phyloP scores from a whole-genome alignment of 345 rosid species.

The Citrus inodora region DNA sequence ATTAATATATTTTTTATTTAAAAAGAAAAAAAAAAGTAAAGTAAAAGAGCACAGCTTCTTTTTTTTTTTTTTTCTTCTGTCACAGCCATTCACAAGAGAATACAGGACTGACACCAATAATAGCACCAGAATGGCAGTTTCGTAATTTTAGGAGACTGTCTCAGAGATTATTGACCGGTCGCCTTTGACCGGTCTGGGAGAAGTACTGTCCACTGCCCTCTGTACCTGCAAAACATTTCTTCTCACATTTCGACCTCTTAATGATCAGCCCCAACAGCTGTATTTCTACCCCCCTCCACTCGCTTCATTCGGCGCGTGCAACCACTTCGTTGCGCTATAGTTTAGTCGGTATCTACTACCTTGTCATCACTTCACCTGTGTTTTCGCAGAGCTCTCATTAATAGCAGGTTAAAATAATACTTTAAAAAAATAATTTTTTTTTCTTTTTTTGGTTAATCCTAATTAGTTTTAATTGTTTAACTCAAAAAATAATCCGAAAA shows the following conservation, averaged over 20 bases:
- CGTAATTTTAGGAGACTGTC: slow-evolving; percentile 15
- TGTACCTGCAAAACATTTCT: slow-evolving; percentile 2
- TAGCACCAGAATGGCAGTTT: slow-evolving; percentile 27
- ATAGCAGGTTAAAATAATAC: too few relatives aligned
- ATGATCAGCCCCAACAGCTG: slow-evolving; percentile 17
- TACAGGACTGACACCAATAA: slow-evolving; percentile 20
- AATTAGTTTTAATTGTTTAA: too few relatives aligned
- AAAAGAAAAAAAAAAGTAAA: too few relatives aligned
- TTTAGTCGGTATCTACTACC: background rate
- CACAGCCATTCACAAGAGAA: slow-evolving; percentile 4
- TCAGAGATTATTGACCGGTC: slow-evolving; percentile 48
- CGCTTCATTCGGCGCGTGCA: background rate
- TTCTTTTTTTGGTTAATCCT: too few relatives aligned
- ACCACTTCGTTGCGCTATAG: background rate
- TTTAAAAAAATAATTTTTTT: too few relatives aligned
- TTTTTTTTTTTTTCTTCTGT: background rate
- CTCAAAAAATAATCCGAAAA: too few relatives aligned
- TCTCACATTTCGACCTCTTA: slow-evolving; percentile 23
- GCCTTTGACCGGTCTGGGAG: slow-evolving; percentile 46
- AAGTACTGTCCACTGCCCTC: slow-evolving; percentile 15
- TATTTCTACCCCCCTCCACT: background rate
- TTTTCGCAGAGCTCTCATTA: too few relatives aligned
- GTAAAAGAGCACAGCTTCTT: background rate
- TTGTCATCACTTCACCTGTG: too few relatives aligned
- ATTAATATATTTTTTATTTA: too few relatives aligned